Evolutionary conservation across 345 rosid species (phyloP).

Genomic region (Kernera saxatilis): DNA sequence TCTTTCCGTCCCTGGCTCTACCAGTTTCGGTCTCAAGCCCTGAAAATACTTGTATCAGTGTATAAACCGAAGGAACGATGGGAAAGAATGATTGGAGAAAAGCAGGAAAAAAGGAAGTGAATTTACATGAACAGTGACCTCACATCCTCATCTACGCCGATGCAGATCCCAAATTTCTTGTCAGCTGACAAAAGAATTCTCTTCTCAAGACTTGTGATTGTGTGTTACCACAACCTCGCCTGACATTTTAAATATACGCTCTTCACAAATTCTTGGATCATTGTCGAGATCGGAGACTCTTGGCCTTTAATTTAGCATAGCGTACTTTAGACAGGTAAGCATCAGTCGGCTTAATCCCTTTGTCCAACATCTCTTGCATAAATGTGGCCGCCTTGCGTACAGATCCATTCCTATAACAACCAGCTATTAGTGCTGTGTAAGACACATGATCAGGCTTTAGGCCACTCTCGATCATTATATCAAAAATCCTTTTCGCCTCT

Average conservation of each 20-base stretch:
- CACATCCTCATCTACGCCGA: neutral
- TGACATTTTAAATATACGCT: neutral
- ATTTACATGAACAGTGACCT: neutral
- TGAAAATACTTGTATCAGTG: neutral
- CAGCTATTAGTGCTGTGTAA: neutral
- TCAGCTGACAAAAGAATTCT: neutral
- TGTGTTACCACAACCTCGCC: neutral
- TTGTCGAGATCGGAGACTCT: neutral
- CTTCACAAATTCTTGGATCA: neutral
- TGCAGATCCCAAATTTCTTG: neutral
- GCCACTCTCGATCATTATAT: neutral
- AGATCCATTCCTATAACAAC: neutral
- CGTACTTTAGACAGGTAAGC: slow-evolving; percentile 8
- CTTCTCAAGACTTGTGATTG: neutral
- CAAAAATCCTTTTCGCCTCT: neutral
- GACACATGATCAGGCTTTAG: neutral
- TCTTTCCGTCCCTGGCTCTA: neutral
- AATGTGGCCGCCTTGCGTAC: slow-evolving; percentile 31
- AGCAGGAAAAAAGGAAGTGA: neutral
- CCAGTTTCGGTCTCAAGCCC: neutral
- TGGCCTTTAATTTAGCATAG: slow-evolving; percentile 22
- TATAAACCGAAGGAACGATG: neutral
- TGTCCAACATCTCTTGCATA: slow-evolving; percentile 34
- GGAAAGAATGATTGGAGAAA: neutral
- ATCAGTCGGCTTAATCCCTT: slow-evolving; percentile 29